Base-by-base conservation (phyloP, 2,329 filamentous ascomycete species). In the Arachnomyces sp. region DNA sequence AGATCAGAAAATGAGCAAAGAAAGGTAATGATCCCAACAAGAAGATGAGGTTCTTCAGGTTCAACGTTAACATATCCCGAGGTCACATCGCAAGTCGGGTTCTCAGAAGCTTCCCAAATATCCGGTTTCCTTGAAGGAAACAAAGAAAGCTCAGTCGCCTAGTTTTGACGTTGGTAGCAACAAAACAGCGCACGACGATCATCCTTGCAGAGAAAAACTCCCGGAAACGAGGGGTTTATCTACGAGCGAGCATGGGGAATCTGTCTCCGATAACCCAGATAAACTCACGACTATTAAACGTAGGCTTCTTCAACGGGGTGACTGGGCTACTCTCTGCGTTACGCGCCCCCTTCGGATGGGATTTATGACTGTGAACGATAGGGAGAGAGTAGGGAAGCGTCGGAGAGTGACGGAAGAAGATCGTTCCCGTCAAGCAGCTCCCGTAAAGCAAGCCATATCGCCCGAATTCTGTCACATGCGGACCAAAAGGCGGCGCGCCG, bases 241-340 rank as follows among this genome's bases (percentile, higher is more conserved):
- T 9, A 25, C 21, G 5, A 25, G 21, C 21, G 9, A 9, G 7
- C 28, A 12, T 39, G 31, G 5, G 36, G 36, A 2, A 18, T 43
- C 13, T 33, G 37, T 13, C 13, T 38, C 29, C 29, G 31, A 38
- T 31, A 29, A 15, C 5, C 35, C 8, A 14, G 43, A 31, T 28
- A 45, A 40, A 14, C 30, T 63, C 35, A 55, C 54, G 12, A 13
- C 36, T 5, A 45, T 65, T 28, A 63, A 60, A 33, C 57, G 47
- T 9, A 52, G 52, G 21, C 51, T 67, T 1, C 56, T 66, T 4
- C 43, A 58, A 37, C 53, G 54, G 32, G 38, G 51, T 4, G 63
- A 67, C 40, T 66, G 63, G 64, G 62, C 56, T n/a, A 52, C 51
- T 3, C 45, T 66, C 8, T 56, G 57, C 7, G 50, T 50, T 4